These are phyloP conservation scores for Adenanthera pavonina DNA, from an alignment of 306 rosid species.

Conservation along the genomic window DNA sequence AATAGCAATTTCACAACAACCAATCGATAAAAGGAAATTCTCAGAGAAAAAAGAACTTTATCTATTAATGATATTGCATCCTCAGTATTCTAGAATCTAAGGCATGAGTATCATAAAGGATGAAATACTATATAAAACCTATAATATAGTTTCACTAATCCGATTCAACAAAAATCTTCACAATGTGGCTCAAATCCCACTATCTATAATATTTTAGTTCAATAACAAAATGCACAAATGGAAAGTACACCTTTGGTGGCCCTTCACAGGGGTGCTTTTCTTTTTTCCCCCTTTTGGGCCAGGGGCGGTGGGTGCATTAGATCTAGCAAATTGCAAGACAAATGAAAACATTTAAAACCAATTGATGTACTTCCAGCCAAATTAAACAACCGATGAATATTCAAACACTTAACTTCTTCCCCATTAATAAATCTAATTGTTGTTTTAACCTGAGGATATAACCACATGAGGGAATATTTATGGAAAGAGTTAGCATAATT, in stretches of 20 bases:
- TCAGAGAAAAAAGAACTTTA: not conserved
- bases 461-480: not conserved
- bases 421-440: not conserved
- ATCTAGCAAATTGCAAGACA: not conserved
- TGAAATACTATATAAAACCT: not conserved
- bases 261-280: not conserved
- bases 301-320: not conserved
- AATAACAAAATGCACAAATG: constrained; percentile 20
- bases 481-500: not conserved
- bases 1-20: constrained; percentile 4
- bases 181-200: constrained; percentile 33
- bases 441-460: not conserved
- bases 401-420: not conserved
- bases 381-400: not conserved
- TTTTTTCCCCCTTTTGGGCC: no score
- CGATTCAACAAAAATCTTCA: constrained; percentile 12
- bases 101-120: not conserved
- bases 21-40: not conserved
- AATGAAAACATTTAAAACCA: not conserved
- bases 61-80: not conserved
- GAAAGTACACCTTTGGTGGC: not conserved
- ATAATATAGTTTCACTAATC: not conserved
- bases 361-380: not conserved
- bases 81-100: not conserved
- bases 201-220: not conserved